Base-by-base conservation (phyloP, 176 grass and related monocot genomes). In the Raddia guianensis region DNA sequence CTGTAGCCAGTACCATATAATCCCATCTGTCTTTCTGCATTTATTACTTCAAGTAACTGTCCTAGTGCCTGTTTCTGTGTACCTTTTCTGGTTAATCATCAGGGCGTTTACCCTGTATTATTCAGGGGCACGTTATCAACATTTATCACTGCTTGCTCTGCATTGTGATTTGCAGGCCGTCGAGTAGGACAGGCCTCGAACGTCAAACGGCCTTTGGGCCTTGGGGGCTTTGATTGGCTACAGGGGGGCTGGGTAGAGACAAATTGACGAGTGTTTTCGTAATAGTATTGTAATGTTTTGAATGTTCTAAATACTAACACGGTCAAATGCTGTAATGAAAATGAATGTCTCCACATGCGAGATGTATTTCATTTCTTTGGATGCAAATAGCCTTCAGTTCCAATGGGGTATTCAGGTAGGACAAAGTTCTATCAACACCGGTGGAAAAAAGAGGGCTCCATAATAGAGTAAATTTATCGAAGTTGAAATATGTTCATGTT, bases 31-130 rank as follows among this genome's bases (percentile, higher is more conserved):
- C 9, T 20, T 49, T 49, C 6, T 62, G 16, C 44, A 63, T 27
- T 69, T 68, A 34, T 69, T 68, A 34, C 56, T 82, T 72, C 9
- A 8, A 48, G 53, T 70, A 80, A 48, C 54, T 3, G 48, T 61
- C 21, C 60, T 48, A 34, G 32, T 68, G 2, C 0, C 4, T 63
- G 12, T 49, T 7, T 51, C 19, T 11, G 12, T 34, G 16, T 8
- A 20, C 40, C 43, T 10, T 18, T 34, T 73, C 15, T 33, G 32
- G 18, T 59, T 51, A 46, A 35, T 8, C 46, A 37, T 37, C 44
- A 37, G 21, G 32, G 58, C 44, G 18, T 37, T 49, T 64, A 62
- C 1, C 21, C 33, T 33, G 57, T 20, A 3, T 14, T 27, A 6
- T 60, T 3, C 59, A 13, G 59, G 59, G 10, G 6, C 10, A 6